phyloP scores from a whole-genome alignment of 225 moss, liverwort and hornwort species.

The Takakia lepidozioides region DNA sequence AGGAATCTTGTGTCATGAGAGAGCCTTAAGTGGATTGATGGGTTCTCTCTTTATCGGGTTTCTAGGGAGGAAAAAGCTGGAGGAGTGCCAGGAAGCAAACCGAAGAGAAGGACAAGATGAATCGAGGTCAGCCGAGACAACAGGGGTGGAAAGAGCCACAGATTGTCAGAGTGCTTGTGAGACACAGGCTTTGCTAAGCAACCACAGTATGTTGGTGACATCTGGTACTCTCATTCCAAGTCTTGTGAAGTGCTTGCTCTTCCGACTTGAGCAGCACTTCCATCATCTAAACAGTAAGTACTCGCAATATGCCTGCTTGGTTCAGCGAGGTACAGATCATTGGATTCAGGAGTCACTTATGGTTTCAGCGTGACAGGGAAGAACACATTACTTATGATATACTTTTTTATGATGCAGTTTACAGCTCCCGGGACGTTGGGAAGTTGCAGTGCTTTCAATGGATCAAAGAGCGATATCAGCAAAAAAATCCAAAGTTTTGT shows the following conservation, averaged over 20 bases:
- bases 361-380: too few relatives aligned
- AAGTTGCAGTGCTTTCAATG: conserved; percentile 49
- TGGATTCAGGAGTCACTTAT: too few relatives aligned
- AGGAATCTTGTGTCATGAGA: too few relatives aligned
- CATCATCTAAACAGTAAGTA: conserved; percentile 36
- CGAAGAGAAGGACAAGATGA: conserved; percentile 20
- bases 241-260: conserved; percentile 57
- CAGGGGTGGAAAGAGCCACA: conserved; percentile 4
- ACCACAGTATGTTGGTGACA: conserved; percentile 42
- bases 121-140: conserved; percentile 3
- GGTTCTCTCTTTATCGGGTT: conserved; percentile 3
- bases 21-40: too few relatives aligned
- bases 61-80: conserved; percentile 33
- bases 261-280: conserved; percentile 44
- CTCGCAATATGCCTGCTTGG: too few relatives aligned
- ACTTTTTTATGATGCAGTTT: conserved; percentile 52
- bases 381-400: too few relatives aligned
- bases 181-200: conserved; percentile 13
- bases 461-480: conserved; percentile 27
- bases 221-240: conserved; percentile 57
- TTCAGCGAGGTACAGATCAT: too few relatives aligned
- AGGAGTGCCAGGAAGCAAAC: conserved; percentile 28
- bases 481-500: conserved; percentile 21
- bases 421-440: conserved; percentile 46
- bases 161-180: conserved; percentile 11